Conservation (phyloP, 1,284 basidiomycete species). For the Exobasidium cylindrosporum region DNA sequence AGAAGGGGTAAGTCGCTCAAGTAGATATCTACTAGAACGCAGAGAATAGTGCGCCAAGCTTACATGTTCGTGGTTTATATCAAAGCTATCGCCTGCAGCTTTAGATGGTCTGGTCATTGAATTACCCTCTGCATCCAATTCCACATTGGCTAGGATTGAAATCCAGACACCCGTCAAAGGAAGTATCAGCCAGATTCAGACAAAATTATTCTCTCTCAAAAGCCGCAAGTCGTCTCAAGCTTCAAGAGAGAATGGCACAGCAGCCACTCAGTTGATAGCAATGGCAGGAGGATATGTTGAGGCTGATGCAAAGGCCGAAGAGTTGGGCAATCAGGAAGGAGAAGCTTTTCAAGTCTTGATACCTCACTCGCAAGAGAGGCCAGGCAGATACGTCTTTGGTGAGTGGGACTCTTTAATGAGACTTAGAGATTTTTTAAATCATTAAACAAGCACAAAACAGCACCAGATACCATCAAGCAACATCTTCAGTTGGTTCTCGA, state of each 20-base stretch:
- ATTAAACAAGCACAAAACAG: too few relatives aligned
- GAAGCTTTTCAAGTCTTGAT: not conserved
- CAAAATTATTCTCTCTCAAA: not conserved
- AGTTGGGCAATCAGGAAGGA: not conserved
- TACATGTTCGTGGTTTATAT: too few relatives aligned
- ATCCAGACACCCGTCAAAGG: not conserved
- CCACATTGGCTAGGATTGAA: not conserved
- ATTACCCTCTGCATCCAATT: not conserved
- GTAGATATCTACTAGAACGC: too few relatives aligned
- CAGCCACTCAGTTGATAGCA: slow-evolving; percentile 2
- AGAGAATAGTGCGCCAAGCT: too few relatives aligned
- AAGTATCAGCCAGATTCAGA: not conserved
- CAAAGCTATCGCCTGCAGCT: not conserved
- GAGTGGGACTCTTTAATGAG: not conserved
- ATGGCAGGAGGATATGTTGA: slow-evolving; percentile 2
- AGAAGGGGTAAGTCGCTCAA: not conserved
- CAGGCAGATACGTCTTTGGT: not conserved
- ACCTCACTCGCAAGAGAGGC: not conserved
- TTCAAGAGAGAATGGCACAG: not conserved
- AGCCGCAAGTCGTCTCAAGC: not conserved
- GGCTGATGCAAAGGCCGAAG: not conserved
- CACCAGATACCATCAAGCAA: slow-evolving; percentile 2
- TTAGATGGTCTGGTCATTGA: not conserved
- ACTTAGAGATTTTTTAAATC: not conserved
- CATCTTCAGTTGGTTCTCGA: slow-evolving; percentile 2